phyloP scores from a whole-genome alignment of 2,329 filamentous ascomycete genomes.

The Neoarthrinium moseri region DNA sequence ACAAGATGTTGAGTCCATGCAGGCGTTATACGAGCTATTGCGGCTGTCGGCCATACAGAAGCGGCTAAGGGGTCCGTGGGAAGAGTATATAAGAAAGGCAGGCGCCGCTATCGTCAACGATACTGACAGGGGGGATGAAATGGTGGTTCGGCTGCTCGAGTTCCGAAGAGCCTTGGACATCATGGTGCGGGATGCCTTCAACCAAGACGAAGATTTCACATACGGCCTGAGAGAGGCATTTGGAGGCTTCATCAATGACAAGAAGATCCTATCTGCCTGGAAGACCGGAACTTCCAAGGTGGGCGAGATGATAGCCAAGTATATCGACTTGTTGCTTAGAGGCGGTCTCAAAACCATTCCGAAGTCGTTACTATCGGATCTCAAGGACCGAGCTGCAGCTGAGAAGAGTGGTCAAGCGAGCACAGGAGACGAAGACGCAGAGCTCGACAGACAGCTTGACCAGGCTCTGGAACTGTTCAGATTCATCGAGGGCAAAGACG shows the following conservation, averaged over 20 bases:
- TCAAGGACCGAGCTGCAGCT: constrained; percentile 54
- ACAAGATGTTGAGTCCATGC: constrained; percentile 68
- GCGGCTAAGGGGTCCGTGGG: constrained; percentile 71
- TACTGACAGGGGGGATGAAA: constrained; percentile 73
- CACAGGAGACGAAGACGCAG: constrained; percentile 83
- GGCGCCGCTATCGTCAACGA: constrained; percentile 80
- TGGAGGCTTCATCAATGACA: constrained; percentile 88
- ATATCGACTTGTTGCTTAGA: constrained; percentile 85
- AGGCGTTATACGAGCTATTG: constrained; percentile 75
- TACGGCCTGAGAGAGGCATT: constrained; percentile 84
- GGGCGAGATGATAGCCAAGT: constrained; percentile 98
- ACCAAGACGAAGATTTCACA: constrained; percentile 71
- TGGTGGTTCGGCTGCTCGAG: constrained; percentile 80
- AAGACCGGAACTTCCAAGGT: constrained; percentile 87
- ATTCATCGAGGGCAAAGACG: constrained; percentile 94
- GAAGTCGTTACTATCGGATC: constrained; percentile 62
- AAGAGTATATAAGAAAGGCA: constrained; percentile 72
- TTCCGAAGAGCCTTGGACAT: constrained; percentile 78
- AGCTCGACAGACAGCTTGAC: constrained; percentile 89
- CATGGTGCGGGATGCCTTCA: constrained; percentile 75
- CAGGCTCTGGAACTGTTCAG: constrained; percentile 92
- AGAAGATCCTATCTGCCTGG: constrained; percentile 69
- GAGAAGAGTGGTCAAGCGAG: constrained; percentile 63
- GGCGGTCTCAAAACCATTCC: constrained; percentile 85
- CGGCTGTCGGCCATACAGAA: constrained; percentile 68